Conservation (phyloP, 2,329 filamentous ascomycete genomes). For the Pseudogymnoascus sp. region DNA sequence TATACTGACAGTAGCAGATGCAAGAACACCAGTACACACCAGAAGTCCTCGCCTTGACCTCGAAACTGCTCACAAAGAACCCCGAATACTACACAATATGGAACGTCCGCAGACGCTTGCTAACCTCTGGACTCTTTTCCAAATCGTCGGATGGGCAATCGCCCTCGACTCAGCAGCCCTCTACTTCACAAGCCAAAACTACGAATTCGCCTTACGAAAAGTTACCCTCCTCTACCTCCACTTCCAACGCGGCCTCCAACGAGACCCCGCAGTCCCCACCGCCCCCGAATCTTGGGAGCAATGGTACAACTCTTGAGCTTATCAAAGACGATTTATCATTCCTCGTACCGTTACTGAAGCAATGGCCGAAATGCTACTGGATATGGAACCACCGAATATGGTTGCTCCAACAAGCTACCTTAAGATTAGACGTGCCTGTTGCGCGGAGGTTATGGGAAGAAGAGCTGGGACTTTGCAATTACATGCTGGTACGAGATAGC, state of each 20-base stretch:
- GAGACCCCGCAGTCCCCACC: slow-evolving; percentile 40
- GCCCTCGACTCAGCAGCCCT: slow-evolving; percentile 47
- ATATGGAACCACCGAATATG: slow-evolving; percentile 95
- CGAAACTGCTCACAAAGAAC: slow-evolving; percentile 66
- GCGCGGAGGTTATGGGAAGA: slow-evolving; percentile 69
- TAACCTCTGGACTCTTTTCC: slow-evolving; percentile 42
- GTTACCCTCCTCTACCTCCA: slow-evolving; percentile 49
- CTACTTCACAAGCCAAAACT: slow-evolving; percentile 44
- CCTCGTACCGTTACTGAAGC: slow-evolving; percentile 71
- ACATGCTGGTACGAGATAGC: slow-evolving; percentile 79
- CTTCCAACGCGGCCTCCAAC: slow-evolving; percentile 43
- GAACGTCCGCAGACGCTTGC: slow-evolving; percentile 72
- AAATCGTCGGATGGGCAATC: slow-evolving; percentile 42
- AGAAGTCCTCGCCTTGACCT: slow-evolving; percentile 57
- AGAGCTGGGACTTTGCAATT: slow-evolving; percentile 72
- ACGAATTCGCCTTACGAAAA: slow-evolving; percentile 54
- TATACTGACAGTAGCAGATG: slow-evolving; percentile 21
- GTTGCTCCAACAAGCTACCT: slow-evolving; percentile 65
- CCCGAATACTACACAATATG: slow-evolving; percentile 87
- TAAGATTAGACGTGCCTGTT: slow-evolving; percentile 45
- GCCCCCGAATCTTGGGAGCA: slow-evolving; percentile 43
- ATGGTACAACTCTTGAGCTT: slow-evolving; percentile 44
- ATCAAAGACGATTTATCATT: slow-evolving; percentile 71
- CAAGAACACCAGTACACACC: slow-evolving; percentile 30
- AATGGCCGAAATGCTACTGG: slow-evolving; percentile 97